phyloP scores from a whole-genome alignment of 345 rosid species.

The Kandelia obovata region DNA sequence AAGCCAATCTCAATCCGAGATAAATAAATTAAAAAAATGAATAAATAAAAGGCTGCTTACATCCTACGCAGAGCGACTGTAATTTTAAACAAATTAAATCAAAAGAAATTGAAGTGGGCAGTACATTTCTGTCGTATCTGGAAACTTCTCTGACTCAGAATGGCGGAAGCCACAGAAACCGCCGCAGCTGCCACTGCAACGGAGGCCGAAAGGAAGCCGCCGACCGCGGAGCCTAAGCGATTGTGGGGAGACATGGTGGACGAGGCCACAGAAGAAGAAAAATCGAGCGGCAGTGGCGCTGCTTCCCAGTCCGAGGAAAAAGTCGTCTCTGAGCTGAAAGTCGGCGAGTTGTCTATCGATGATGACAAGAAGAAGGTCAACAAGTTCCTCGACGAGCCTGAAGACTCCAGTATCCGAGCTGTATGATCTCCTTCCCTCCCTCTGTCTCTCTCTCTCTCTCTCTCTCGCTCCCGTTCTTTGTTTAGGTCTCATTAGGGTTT shows the following conservation, averaged over 20 bases:
- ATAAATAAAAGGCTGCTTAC: too few species aligned
- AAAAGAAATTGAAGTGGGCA: too few species aligned
- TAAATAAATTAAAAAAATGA: too few species aligned
- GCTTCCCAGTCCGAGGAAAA: slow-evolving; percentile 34
- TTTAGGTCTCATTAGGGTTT: neutral
- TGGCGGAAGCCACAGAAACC: slow-evolving; percentile 17
- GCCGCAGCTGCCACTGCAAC: slow-evolving; percentile 7
- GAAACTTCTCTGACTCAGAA: neutral
- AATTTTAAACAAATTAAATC: too few species aligned
- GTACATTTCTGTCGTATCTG: too few species aligned
- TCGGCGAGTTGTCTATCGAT: slow-evolving; percentile 45
- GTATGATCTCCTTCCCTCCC: slow-evolving; percentile 30
- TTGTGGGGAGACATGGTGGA: slow-evolving; percentile 52
- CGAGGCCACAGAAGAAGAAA: slow-evolving; percentile 39
- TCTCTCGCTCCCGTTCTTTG: neutral
- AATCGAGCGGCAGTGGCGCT: slow-evolving; percentile 15
- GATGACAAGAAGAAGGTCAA: slow-evolving; percentile 44
- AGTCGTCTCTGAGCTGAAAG: slow-evolving; percentile 30
- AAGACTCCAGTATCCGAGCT: slow-evolving; percentile 77
- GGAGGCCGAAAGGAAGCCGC: slow-evolving; percentile 17
- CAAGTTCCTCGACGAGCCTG: slow-evolving; percentile 72
- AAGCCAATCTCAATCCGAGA: too few species aligned
- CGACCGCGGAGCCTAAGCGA: slow-evolving; percentile 28
- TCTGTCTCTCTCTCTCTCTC: neutral
- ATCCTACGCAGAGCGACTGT: too few species aligned